Conservation (phyloP, 768 basidiomycete genomes). For the Daedaleopsis nitida region DNA sequence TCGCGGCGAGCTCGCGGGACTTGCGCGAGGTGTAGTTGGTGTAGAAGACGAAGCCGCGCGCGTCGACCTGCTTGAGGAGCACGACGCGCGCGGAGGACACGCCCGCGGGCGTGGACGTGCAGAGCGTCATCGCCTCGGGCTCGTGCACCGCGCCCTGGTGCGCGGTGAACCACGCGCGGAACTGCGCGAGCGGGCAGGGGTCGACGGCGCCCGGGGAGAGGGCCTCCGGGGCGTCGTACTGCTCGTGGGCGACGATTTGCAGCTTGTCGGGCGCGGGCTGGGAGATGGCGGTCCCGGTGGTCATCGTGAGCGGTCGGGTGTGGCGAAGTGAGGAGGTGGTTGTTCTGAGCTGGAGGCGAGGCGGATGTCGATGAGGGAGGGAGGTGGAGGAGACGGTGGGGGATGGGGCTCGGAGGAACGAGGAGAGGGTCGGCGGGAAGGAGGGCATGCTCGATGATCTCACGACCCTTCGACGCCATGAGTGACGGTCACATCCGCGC, state of each 20-base stretch:
- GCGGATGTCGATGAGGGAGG: too few species aligned
- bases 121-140: constrained; percentile 88
- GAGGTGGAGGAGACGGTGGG: neutral
- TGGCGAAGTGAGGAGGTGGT: neutral
- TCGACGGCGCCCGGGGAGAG: constrained; percentile 63
- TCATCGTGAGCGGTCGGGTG: constrained; percentile 6
- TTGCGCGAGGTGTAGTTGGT: constrained; percentile 97
- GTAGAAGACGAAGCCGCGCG: constrained; percentile 91
- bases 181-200: constrained; percentile 79
- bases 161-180: constrained; percentile 83
- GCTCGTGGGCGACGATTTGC: constrained; percentile 70
- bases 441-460: neutral
- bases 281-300: constrained; percentile 34
- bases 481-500: neutral
- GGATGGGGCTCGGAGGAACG: neutral
- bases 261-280: constrained; percentile 55
- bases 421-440: neutral
- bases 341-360: neutral
- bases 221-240: constrained; percentile 71
- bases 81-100: constrained; percentile 90
- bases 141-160: constrained; percentile 68
- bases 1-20: constrained; percentile 73
- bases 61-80: constrained; percentile 88
- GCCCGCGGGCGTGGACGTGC: constrained; percentile 68
- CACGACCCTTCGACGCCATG: neutral